phyloP scores from a whole-genome alignment of 2,329 filamentous ascomycete species.

The Claviceps cyperi region DNA sequence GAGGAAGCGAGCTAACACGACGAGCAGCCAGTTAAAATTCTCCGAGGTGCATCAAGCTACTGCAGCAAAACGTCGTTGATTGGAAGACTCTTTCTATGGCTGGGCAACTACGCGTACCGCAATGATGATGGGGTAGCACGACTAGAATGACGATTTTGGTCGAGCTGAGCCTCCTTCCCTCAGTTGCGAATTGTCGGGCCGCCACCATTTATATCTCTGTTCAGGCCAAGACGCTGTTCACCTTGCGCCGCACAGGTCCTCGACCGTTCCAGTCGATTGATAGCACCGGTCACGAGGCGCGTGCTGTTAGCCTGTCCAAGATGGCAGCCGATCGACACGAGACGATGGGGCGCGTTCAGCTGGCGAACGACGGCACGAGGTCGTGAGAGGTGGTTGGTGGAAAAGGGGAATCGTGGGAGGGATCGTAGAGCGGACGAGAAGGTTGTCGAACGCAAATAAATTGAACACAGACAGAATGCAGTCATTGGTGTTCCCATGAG shows the following conservation, averaged over 20 bases:
- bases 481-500: no score
- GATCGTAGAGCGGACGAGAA: no score
- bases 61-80: constrained; percentile 9
- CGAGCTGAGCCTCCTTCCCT: background rate
- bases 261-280: background rate
- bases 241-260: background rate
- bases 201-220: constrained; percentile 3
- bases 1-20: background rate
- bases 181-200: constrained; percentile 1
- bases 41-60: constrained; percentile 11
- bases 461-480: no score
- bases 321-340: background rate
- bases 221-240: background rate
- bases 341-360: background rate
- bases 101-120: background rate
- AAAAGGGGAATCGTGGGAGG: background rate
- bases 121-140: background rate
- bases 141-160: background rate
- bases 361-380: background rate
- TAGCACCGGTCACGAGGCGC: background rate
- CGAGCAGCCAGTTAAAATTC: constrained; percentile 12
- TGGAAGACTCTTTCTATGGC: constrained; percentile 1
- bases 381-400: background rate
- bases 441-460: no score
- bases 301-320: background rate